Conservation (phyloP, 352 stramenopile species). For the Phytophthora kernoviae region DNA sequence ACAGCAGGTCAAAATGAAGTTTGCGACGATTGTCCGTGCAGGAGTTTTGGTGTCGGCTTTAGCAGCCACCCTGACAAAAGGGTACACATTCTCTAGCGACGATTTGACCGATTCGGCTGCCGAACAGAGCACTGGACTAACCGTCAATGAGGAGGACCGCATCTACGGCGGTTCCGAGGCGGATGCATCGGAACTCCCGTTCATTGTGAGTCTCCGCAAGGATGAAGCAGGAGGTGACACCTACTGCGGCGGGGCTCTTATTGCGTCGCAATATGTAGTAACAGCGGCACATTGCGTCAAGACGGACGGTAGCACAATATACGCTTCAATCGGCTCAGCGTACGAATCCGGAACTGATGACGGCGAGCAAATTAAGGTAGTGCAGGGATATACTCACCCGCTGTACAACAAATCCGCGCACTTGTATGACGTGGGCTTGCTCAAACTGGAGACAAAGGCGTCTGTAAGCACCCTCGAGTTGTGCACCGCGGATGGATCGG, state of each 20-base stretch:
- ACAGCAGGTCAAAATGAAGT: slow-evolving; percentile 18
- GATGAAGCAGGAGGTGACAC: slow-evolving; percentile 35
- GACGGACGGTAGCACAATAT: slow-evolving; percentile 39
- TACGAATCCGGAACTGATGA: slow-evolving; percentile 43
- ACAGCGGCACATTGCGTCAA: slow-evolving; percentile 80
- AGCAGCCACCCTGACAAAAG: slow-evolving; percentile 17
- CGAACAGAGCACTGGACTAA: slow-evolving; percentile 27
- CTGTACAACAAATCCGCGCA: slow-evolving; percentile 59
- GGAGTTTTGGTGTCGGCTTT: slow-evolving; percentile 24
- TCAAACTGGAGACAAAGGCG: slow-evolving; percentile 62
- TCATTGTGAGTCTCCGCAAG: slow-evolving; percentile 62
- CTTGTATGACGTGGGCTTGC: slow-evolving; percentile 57
- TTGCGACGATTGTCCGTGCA: slow-evolving; percentile 19
- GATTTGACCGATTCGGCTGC: slow-evolving; percentile 11
- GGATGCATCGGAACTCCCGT: slow-evolving; percentile 55
- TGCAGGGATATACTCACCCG: slow-evolving; percentile 48
- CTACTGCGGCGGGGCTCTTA: slow-evolving; percentile 73
- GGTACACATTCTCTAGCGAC: slow-evolving; percentile 35
- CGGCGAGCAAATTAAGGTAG: slow-evolving; percentile 57
- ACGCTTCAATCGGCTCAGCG: slow-evolving; percentile 58
- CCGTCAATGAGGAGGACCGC: slow-evolving; percentile 47
- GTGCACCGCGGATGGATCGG: slow-evolving; percentile 42
- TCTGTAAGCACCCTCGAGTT: slow-evolving; percentile 36
- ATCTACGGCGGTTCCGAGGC: slow-evolving; percentile 68
- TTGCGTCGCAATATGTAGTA: slow-evolving; percentile 66